Conservation (phyloP, 1,284 basidiomycete species). For the Moniliophthora roreri region DNA sequence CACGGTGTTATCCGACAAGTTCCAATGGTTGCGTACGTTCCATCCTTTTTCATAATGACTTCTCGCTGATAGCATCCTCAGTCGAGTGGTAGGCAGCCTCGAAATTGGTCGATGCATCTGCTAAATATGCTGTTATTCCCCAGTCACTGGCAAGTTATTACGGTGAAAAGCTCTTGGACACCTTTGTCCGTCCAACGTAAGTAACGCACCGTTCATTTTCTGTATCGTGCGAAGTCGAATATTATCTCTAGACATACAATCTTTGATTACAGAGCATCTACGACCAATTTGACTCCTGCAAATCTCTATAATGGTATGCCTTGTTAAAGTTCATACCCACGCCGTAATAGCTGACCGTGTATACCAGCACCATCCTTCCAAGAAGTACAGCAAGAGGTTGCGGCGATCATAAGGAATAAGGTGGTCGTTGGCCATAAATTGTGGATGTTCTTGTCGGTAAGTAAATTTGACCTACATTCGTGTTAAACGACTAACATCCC, state of each 20-base stretch:
- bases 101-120: background rate
- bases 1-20: conserved; percentile 26
- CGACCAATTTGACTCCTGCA: conserved; percentile 45
- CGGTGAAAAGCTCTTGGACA: conserved; percentile 50
- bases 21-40: conserved; percentile 54
- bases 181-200: conserved; percentile 55
- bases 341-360: background rate
- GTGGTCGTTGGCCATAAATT: conserved; percentile 55
- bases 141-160: conserved; percentile 43
- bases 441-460: conserved; percentile 56
- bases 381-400: conserved; percentile 46
- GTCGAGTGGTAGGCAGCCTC: conserved; percentile 24
- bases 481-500: no score
- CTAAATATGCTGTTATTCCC: background rate
- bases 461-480: conserved; percentile 13
- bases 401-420: conserved; percentile 42
- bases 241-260: conserved; percentile 38
- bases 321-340: background rate
- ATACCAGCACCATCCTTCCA: conserved; percentile 45
- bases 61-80: conserved; percentile 13
- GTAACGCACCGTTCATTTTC: conserved; percentile 20
- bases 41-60: conserved; percentile 1
- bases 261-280: conserved; percentile 44
- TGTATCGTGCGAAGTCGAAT: background rate
- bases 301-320: conserved; percentile 41